phyloP scores from a whole-genome alignment of 139 green algal genomes.

The Closterium sp. region DNA sequence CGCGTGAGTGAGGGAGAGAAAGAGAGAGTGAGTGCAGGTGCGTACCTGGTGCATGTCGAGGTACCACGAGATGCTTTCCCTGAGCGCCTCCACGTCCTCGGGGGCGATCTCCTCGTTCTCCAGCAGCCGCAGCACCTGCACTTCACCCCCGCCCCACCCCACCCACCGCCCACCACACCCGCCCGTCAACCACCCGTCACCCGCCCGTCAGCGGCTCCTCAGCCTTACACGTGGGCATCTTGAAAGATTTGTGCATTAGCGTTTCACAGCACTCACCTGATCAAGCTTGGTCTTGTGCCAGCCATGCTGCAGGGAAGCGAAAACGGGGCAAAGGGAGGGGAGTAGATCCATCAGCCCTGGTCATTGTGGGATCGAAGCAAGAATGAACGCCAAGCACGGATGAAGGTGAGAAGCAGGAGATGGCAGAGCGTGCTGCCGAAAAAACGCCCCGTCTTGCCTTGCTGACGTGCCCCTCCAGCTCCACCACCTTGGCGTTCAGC shows the following conservation, averaged over 20 bases:
- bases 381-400: no score
- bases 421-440: background rate
- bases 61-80: slow-evolving; percentile 86
- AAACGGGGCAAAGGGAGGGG: background rate
- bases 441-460: background rate
- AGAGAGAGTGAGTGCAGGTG: no score
- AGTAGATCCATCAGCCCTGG: background rate
- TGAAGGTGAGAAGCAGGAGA: no score
- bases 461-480: slow-evolving; percentile 4
- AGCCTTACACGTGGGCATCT: background rate
- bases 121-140: slow-evolving; percentile 76
- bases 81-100: slow-evolving; percentile 57
- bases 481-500: background rate
- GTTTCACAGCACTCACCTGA: slow-evolving; percentile 16
- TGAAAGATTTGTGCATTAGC: no score
- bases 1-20: no score
- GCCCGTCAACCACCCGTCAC: background rate
- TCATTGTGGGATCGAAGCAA: no score
- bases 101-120: slow-evolving; percentile 86
- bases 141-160: no score
- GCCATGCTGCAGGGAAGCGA: slow-evolving; percentile 33
- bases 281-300: slow-evolving; percentile 49
- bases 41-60: slow-evolving; percentile 67
- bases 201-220: background rate
- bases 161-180: background rate